A percentile compares a stretch with the other conserved stretches of the same genome.
Conservation (phyloP, 225 moss, liverwort and hornwort species). For the Pseudoscleropodium purum region DNA sequence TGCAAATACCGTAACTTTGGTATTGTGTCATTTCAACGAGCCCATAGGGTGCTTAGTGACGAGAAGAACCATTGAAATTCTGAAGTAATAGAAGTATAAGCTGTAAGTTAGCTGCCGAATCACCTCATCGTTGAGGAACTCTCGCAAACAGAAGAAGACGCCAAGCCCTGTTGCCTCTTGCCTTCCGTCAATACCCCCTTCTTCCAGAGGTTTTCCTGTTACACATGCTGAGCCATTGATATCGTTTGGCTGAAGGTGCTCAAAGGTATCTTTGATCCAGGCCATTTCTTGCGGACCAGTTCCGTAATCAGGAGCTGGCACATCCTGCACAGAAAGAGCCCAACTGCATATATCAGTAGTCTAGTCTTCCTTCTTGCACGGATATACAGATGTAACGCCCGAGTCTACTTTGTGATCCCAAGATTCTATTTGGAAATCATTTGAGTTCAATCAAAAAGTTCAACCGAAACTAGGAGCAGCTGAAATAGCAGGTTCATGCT, state of each 20-base stretch:
- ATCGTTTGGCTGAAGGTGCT: slow-evolving; percentile 70
- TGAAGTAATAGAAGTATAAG: neutral
- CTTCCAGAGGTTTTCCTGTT: slow-evolving; percentile 80
- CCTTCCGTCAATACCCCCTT: slow-evolving; percentile 80
- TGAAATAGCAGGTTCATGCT: neutral
- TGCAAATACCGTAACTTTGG: neutral
- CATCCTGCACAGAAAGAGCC: slow-evolving; percentile 39
- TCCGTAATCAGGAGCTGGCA: slow-evolving; percentile 86
- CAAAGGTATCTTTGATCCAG: slow-evolving; percentile 88
- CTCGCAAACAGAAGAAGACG: slow-evolving; percentile 77
- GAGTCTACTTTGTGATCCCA: neutral
- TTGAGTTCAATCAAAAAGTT: neutral
- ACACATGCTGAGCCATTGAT: slow-evolving; percentile 80
- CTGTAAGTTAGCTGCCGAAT: neutral
- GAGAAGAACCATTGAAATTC: neutral
- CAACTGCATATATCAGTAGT: neutral
- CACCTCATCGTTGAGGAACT: slow-evolving; percentile 73
- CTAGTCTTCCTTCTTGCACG: neutral
- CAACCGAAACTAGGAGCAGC: neutral
- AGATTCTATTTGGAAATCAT: neutral
- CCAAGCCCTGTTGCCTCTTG: slow-evolving; percentile 89
- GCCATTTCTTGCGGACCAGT: slow-evolving; percentile 93
- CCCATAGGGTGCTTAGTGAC: neutral
- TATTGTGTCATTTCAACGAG: neutral
- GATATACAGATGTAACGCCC: neutral